Percentiles rank a stretch among this genome's conserved stretches.
Evolutionary conservation across 2,329 filamentous ascomycete species (phyloP).

Genomic region (Stemphylium beticola): DNA sequence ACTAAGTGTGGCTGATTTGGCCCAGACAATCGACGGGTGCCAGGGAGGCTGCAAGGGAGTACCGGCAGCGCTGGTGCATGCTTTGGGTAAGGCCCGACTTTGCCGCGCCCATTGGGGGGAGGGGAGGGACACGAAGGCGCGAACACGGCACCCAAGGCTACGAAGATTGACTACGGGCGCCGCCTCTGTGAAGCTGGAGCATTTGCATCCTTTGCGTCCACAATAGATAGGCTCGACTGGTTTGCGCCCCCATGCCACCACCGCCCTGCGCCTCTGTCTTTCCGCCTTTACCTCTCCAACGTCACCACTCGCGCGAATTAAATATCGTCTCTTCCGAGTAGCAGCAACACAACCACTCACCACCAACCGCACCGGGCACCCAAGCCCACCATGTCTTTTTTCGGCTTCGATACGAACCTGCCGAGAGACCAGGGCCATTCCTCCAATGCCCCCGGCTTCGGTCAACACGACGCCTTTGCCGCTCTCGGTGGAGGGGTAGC

Average conservation of each 20-base stretch:
- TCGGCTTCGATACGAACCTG: slow-evolving; percentile 79
- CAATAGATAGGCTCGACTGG: neutral
- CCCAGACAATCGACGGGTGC: neutral
- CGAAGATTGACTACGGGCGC: neutral
- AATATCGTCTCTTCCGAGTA: slow-evolving; percentile 5
- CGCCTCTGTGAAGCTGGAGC: no score
- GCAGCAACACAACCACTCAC: slow-evolving; percentile 2
- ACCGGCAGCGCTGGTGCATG: no score
- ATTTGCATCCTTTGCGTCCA: no score
- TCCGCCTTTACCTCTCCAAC: slow-evolving; percentile 14
- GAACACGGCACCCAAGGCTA: no score
- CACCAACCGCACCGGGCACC: slow-evolving; percentile 12
- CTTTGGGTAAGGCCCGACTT: no score
- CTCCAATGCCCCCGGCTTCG: slow-evolving; percentile 76
- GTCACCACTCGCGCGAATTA: slow-evolving; percentile 24
- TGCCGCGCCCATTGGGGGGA: no score
- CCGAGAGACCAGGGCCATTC: slow-evolving; percentile 70
- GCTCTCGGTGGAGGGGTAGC: slow-evolving; percentile 68
- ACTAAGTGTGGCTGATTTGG: neutral
- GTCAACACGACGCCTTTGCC: slow-evolving; percentile 88
- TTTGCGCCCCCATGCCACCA: slow-evolving; percentile 5
- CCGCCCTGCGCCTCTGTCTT: slow-evolving; percentile 1
- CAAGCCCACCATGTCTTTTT: slow-evolving; percentile 77
- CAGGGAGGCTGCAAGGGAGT: neutral
- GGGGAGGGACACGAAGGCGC: no score